Evolutionary conservation across 257 asterid species (phyloP).

Genomic region (Jasminum sambac): DNA sequence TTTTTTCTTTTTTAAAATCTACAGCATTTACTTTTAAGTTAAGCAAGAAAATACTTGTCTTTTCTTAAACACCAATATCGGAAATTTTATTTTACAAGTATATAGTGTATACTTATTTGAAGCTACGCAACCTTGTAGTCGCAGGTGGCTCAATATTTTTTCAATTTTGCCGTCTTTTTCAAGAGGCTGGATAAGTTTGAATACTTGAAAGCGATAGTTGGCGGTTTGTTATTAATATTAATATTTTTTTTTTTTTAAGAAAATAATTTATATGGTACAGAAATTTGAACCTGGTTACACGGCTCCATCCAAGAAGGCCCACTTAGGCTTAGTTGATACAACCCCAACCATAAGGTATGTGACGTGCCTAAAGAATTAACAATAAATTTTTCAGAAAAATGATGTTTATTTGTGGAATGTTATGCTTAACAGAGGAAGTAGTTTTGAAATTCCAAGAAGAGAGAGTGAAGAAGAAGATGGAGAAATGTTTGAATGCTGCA

Average conservation of each 20-base stretch:
- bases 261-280: slow-evolving; percentile 40
- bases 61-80: background rate
- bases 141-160: background rate
- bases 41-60: background rate
- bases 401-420: too few species aligned
- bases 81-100: too few species aligned
- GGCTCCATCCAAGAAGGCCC: slow-evolving; percentile 53
- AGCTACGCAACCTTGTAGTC: slow-evolving; percentile 23
- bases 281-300: slow-evolving; percentile 84
- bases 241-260: background rate
- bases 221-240: background rate
- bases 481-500: slow-evolving; percentile 32
- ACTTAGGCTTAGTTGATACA: slow-evolving; percentile 36
- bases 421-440: slow-evolving; percentile 37
- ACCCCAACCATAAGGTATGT: slow-evolving; percentile 62
- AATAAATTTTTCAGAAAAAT: too few species aligned
- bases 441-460: slow-evolving; percentile 44
- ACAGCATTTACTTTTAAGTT: background rate
- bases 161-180: slow-evolving; percentile 10
- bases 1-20: background rate
- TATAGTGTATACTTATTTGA: slow-evolving; percentile 2
- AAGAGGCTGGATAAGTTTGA: background rate
- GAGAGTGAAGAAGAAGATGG: slow-evolving; percentile 34
- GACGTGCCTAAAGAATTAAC: too few species aligned
- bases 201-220: background rate